Conservation (phyloP, 371 early-diverging fungal genomes). For the Spiromyces aspiralis region DNA sequence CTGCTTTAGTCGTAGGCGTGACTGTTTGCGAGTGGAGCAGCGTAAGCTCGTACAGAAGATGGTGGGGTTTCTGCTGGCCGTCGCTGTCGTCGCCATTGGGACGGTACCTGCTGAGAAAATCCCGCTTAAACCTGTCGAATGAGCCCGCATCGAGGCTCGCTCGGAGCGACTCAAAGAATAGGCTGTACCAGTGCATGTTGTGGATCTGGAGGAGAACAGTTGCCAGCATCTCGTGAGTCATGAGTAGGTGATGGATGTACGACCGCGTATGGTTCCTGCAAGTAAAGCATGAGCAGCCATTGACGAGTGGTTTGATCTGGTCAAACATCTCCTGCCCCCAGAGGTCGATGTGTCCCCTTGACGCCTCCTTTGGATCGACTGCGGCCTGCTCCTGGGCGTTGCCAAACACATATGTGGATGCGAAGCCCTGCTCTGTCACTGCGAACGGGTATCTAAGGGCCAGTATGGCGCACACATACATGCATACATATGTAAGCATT, state of each 20-base stretch:
- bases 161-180: constrained; percentile 44
- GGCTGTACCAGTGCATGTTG: constrained; percentile 43
- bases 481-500: no score
- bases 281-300: constrained; percentile 44
- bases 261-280: constrained; percentile 52
- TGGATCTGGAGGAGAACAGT: constrained; percentile 58
- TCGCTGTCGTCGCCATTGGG: neutral
- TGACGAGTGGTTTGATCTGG: constrained; percentile 41
- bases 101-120: constrained; percentile 31
- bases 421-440: constrained; percentile 37
- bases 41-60: neutral
- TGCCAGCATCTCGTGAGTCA: constrained; percentile 63
- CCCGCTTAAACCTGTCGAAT: constrained; percentile 30
- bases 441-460: constrained; percentile 38
- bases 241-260: constrained; percentile 57
- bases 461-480: no score
- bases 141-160: constrained; percentile 33
- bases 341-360: constrained; percentile 9
- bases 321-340: constrained; percentile 20
- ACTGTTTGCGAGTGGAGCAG: neutral
- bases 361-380: neutral
- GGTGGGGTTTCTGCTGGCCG: neutral
- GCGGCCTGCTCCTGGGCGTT: neutral
- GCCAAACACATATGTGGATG: constrained; percentile 23
- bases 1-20: constrained; percentile 5